Base-by-base conservation (phyloP, 2,329 filamentous ascomycete genomes). In the Pseudocercospora eumusae region DNA sequence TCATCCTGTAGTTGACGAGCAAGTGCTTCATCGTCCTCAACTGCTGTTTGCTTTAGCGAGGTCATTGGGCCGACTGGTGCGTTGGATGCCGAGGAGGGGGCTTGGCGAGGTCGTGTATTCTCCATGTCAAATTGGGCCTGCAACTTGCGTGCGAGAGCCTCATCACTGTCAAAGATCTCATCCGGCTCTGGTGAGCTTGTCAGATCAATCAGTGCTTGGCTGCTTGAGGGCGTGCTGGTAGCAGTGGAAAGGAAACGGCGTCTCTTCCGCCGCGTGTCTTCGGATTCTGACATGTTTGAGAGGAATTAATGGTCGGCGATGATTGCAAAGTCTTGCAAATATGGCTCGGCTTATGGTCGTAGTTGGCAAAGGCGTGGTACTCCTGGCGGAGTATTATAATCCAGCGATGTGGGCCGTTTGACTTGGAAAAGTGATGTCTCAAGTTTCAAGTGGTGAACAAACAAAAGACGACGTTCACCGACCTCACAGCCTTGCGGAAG, bases 211-310 rank as follows among this genome's bases (percentile, higher is more conserved):
- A 44, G 15, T 23, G 18, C 44, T 47, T 10, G 3, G 18, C 21
- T 59, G 23, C 42, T 40, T 5, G 50, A 13, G 20, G 50, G n/a
- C 25, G 58, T 23, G 23, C 15, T 18, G 28, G 5, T 15, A 20
- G 28, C 45, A 25, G 11, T 57, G 20, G 27, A 21, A 49, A 56
- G 50, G 21, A 61, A 28, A 55, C 55, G 58, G 18, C 62, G 58
- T 20, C 62, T 54, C 50, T 61, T 64, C n/a, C 55, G 59, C 18
- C 54, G 55, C n/a, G 45, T 15, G 2, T 59, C 58, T 18, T 60
- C 62, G 23, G n/a, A 25, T 18, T 64, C 62, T 47, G 44, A 20
- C 18, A 47, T 47, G 1, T 25, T 13, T 23, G 20, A 4, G 20
- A 18, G 2, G 13, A 47, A 2, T 8, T 13, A 4, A 40, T 40